Conservation (phyloP, 1,284 basidiomycete species). For the Rhodotorula sp. region DNA sequence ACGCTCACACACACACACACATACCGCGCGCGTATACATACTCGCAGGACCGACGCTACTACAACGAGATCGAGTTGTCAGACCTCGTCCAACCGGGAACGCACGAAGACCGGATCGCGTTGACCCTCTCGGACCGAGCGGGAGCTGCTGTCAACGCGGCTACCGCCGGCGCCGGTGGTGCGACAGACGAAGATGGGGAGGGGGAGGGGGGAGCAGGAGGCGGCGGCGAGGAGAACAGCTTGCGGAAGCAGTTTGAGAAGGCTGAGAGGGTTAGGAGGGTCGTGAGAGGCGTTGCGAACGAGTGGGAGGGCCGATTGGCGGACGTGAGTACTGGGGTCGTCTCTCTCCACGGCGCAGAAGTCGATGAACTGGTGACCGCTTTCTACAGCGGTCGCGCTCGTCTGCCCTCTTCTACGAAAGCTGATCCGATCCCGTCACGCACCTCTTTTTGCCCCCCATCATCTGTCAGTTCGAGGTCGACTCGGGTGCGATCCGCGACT, state of each 20-base stretch:
- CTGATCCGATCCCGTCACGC: background rate
- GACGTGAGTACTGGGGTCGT: constrained; percentile 54
- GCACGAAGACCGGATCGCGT: constrained; percentile 63
- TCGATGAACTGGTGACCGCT: background rate
- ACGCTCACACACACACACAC: background rate
- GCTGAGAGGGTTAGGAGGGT: constrained; percentile 18
- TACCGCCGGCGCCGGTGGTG: background rate
- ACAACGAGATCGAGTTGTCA: constrained; percentile 76
- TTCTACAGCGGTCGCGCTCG: background rate
- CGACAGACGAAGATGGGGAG: constrained; percentile 16
- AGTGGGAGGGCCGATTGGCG: constrained; percentile 61
- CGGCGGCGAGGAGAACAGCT: constrained; percentile 3
- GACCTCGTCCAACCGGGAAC: constrained; percentile 68
- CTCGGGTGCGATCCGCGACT: constrained; percentile 62
- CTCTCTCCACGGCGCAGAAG: background rate
- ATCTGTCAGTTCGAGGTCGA: constrained; percentile 61
- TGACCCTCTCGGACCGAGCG: constrained; percentile 64
- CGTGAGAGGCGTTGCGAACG: constrained; percentile 42
- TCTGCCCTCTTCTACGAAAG: background rate
- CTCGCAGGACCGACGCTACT: constrained; percentile 51
- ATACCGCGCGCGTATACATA: too few species aligned
- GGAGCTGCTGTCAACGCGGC: background rate
- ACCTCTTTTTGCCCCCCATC: background rate
- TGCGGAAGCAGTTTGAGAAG: background rate
- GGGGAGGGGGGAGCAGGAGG: background rate